Evolutionary conservation across 1,284 basidiomycete species (phyloP), one percentile per base, ranked within the genome.

Genomic region (Leccinum proliferum): DNA sequence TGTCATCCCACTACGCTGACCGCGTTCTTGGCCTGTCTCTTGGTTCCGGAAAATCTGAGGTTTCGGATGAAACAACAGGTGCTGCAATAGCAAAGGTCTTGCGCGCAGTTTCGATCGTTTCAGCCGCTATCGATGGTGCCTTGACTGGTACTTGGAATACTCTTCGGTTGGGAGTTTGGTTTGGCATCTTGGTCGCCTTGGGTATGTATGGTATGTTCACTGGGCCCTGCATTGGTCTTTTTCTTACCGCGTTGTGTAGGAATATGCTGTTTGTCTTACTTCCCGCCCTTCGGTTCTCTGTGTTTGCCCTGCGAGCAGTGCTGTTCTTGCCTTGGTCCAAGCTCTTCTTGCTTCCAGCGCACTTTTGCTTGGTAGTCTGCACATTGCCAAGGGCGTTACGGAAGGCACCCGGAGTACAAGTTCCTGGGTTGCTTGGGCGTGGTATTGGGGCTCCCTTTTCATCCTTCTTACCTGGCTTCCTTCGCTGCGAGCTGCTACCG

Each of bases 291-390:
- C 56, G 6, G 29, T 63, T 53, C 52, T 63, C 37, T 62, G 63
- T 15, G 21, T 57, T 55, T 59, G 39, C 37, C 62, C 59, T 60
- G 59, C 48, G 3, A 55, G 55, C 25, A 8, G 29, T 25, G 57
- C 91, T 63, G 89, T 89, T 69, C 78, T 90, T 61, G 92, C 90
- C 67, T 76, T 94, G 60, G 78, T 88, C 15, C 92, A 94, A 72
- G 90, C 91, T 70, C 82, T 90, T 64, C 89, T 94, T 70, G 90
- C 90, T 59, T 88, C 88, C 15, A 74, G 85, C 56, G 92, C 91
- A 25, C 81, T 94, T 25, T 83, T 94, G 12, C 76, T 92, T 53
- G 92, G 93, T 32, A 88, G 88, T 29, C 39, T 72, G 50, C 73
- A 72, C 53, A 64, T 75, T 2, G 73, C 68, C 0, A 73, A 60